Evolutionary conservation across 1,284 basidiomycete genomes (phyloP), one percentile per base, ranked within the genome.

Genomic region (Ustilago vetiveriae): DNA sequence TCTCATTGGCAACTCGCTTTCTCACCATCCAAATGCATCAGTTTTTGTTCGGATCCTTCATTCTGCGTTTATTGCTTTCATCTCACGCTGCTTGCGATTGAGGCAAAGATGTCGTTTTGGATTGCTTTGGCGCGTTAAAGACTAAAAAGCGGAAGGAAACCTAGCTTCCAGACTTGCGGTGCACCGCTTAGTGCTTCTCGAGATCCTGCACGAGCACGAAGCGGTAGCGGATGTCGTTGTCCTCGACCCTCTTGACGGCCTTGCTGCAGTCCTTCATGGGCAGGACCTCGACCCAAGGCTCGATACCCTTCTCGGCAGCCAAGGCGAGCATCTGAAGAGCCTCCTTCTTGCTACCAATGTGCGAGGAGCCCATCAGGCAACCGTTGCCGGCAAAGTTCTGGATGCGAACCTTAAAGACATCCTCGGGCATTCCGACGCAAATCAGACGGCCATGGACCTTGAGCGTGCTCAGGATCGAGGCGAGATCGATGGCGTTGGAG

Each of bases 341-440:
- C 75, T 90, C 88, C 62, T 85, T 85, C 83, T 88, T 88, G 81
- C 84, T 87, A 30, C 88, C 89, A 46, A 90, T 87, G 81, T 87
- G 84, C 38, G 82, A 84, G 19, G 84, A 85, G 23, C 85, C 84
- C 43, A 86, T 72, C 14, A 76, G 56, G 35, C 69, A 63, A 19
- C 83, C 84, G 69, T 84, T 84, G 14, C 76, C 79, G 24, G 83
- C 81, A 48, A 84, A 72, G 46, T 83, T 73, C 49, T 82, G 78
- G 45, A 84, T 82, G 30, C 81, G 73, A 42, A 82, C 74, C 66
- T 73, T 73, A 63, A 82, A 74, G 37, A 51, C 56, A 36, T 85
- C 83, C 67, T 86, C 84, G 16, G 87, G 86, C 41, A 88, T 82
- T 9, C 85, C 87, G 35, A 87, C 86, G 48, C 85, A 86, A 58